phyloP scores from a whole-genome alignment of 164 flowering plant species.

The Cinnamomum micranthum region DNA sequence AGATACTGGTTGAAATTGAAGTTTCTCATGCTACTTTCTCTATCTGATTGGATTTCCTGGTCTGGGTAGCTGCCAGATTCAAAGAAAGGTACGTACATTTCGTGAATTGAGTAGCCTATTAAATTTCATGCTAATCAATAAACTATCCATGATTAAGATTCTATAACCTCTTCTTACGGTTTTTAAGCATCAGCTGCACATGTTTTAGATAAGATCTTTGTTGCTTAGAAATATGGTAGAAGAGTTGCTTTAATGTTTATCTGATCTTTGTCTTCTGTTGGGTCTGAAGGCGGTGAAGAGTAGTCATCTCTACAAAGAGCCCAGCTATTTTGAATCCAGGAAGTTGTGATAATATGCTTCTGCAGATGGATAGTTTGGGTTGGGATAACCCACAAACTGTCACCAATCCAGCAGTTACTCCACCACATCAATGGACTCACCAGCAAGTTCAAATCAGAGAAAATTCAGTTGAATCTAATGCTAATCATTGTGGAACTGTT shows the following conservation, averaged over 20 bases:
- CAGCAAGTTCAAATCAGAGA: constrained; percentile 23
- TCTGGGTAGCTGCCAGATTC: not conserved
- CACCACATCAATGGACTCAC: constrained; percentile 30
- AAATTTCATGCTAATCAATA: too few species aligned
- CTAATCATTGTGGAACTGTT: constrained; percentile 12
- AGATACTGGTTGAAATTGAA: not conserved
- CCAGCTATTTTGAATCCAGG: not conserved
- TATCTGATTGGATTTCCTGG: not conserved
- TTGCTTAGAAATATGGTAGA: not conserved
- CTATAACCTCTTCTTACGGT: not conserved
- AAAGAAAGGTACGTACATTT: not conserved
- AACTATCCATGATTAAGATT: not conserved
- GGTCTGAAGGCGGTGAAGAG: not conserved
- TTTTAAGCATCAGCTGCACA: not conserved
- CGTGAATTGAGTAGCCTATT: too few species aligned
- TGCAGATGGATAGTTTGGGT: constrained; percentile 37
- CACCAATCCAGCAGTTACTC: constrained; percentile 1
- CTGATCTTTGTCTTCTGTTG: not conserved
- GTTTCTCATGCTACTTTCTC: not conserved
- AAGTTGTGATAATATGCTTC: not conserved
- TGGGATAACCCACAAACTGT: constrained; percentile 32
- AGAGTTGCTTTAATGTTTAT: not conserved
- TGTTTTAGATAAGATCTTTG: not conserved
- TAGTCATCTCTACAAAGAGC: not conserved
- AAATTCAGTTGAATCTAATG: constrained; percentile 20